Evolutionary conservation across 2,329 filamentous ascomycete genomes (phyloP).

Genomic region (Colletotrichum orbiculare): DNA sequence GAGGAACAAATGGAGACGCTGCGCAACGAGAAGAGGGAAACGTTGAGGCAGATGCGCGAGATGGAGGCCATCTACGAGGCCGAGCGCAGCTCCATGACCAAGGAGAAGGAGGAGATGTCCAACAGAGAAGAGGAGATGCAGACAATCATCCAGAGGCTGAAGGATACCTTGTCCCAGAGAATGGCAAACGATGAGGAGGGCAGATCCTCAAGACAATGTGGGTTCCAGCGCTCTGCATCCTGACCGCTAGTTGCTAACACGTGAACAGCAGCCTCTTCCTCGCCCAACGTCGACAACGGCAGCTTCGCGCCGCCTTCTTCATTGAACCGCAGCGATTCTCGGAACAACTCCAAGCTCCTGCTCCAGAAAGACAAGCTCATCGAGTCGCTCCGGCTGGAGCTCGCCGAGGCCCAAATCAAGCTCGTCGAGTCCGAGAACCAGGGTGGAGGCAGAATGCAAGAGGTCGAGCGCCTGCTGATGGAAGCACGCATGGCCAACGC

Average conservation of each 20-base stretch:
- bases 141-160: constrained; percentile 87
- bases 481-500: constrained; percentile 97
- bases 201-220: constrained; percentile 68
- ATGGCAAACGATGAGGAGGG: constrained; percentile 69
- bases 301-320: constrained; percentile 90
- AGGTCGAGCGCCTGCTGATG: constrained; percentile 90
- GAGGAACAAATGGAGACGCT: constrained; percentile 86
- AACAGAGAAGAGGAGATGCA: constrained; percentile 92
- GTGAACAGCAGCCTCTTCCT: constrained; percentile 50
- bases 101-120: constrained; percentile 90
- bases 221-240: constrained; percentile 41
- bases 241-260: constrained; percentile 22
- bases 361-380: constrained; percentile 97
- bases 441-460: constrained; percentile 86
- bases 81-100: constrained; percentile 86
- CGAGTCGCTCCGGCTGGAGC: constrained; percentile 88
- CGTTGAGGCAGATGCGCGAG: constrained; percentile 85
- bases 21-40: constrained; percentile 86
- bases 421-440: constrained; percentile 93
- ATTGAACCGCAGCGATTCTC: constrained; percentile 86
- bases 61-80: constrained; percentile 93
- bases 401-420: constrained; percentile 96
- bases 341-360: constrained; percentile 88
- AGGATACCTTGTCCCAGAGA: constrained; percentile 86
- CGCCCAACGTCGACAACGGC: constrained; percentile 76